Percentiles rank a stretch among this genome's conserved stretches.
Evolutionary conservation across 257 asterid species (phyloP).

Genomic region (Fraxinus excelsior): DNA sequence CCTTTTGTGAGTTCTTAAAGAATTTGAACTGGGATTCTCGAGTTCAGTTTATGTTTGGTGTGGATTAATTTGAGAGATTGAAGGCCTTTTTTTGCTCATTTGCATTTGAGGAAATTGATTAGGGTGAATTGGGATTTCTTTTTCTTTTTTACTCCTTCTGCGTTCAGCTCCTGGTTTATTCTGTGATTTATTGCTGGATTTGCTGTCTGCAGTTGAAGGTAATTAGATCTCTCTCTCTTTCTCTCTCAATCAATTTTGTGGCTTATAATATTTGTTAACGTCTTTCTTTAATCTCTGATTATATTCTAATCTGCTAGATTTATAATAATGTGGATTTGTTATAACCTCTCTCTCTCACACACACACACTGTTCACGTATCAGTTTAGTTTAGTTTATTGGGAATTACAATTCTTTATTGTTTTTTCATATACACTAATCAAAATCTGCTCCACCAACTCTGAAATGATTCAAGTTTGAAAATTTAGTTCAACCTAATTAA

Average conservation of each 20-base stretch:
- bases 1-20: not conserved
- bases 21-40: not conserved
- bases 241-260: not conserved
- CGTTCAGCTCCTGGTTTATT: constrained; percentile 17
- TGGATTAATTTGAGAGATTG: not conserved
- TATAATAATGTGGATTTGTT: constrained; percentile 10
- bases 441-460: not conserved
- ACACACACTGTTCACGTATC: constrained; percentile 15
- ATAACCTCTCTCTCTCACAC: not conserved
- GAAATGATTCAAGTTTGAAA: not conserved
- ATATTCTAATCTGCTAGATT: constrained; percentile 12
- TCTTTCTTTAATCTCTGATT: constrained; percentile 20
- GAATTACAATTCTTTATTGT: not conserved
- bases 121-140: constrained; percentile 20
- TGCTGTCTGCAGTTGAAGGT: constrained; percentile 17
- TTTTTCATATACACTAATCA: not conserved
- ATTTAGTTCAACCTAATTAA: not conserved
- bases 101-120: constrained; percentile 1
- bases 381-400: not conserved
- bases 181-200: constrained; percentile 13
- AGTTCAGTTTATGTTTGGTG: constrained; percentile 1
- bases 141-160: not conserved
- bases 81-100: constrained; percentile 9
- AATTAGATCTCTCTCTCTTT: constrained; percentile 4
- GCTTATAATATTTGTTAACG: not conserved